Evolutionary conservation across 129 eudicot species (phyloP), one percentile per base, ranked within the genome.

Genomic region (Tagetes erecta): DNA sequence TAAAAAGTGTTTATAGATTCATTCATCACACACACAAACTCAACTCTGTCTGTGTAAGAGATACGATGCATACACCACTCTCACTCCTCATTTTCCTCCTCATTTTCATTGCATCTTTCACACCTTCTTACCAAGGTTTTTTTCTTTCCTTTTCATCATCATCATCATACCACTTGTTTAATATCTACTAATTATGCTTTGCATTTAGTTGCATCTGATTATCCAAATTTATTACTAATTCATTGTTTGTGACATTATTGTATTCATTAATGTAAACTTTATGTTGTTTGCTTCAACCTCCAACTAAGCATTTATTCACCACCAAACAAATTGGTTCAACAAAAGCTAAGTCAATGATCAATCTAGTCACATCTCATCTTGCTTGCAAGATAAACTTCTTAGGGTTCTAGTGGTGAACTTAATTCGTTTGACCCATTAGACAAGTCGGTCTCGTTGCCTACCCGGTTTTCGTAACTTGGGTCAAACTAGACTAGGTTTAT

Each of bases 71-170:
- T 42, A 76, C 57, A 39, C 57, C 83, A 70, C 75, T 80, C 44
- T 42, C 83, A 71, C 81, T 84, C 31, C 33, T 80, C 64, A 73
- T 79, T 64, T 67, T 80, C 63, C 58, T 74, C 39, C 13, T 87
- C 38, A 78, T 81, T 71, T 57, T 59, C 79, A 33, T 74, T 84
- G 64, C 86, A 67, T 47, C 78, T 78, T 76, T 78, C 85, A n/a
- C 40, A 36, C 83, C 83, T 79, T 65, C 87, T 79, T 73, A 82
- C 62, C 86, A 59, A 58, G 90, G 96, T 89, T 69, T 64, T 39
- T 59, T 4, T 68, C 67, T 52, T 8, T 47, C 30, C 52, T 42
- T 6, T 20, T 35, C 27, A 20, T 20, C 27, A 20, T 20, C 27
- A 20, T 20, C 27, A 20, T 20, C 27, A 20, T 20, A 20, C 27